A percentile compares a stretch with the other conserved stretches of the same genome.
Conservation (phyloP, 192 early-diverging fungal genomes). For the Coemansia sp. region DNA sequence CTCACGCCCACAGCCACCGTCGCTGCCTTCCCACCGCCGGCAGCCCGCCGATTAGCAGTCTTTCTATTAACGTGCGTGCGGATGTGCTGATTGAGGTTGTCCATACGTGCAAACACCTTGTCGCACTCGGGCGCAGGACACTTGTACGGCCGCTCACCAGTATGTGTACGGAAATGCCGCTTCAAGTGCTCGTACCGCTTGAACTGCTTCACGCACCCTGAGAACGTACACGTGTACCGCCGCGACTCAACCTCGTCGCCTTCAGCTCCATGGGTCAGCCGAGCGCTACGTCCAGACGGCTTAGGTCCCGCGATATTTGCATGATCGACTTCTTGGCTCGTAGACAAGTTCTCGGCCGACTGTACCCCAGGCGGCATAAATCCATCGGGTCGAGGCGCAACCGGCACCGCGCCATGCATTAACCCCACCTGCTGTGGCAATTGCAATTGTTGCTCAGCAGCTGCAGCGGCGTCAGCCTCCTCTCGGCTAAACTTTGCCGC, state of each 20-base stretch:
- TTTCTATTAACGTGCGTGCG: slow-evolving; percentile 60
- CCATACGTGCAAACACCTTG: slow-evolving; percentile 76
- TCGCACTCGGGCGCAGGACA: slow-evolving; percentile 68
- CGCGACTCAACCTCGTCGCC: slow-evolving; percentile 23
- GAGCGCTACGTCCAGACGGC: neutral
- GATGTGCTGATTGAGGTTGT: slow-evolving; percentile 69
- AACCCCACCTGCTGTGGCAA: neutral
- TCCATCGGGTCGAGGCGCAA: neutral
- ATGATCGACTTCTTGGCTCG: neutral
- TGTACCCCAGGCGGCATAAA: neutral
- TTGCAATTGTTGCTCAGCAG: neutral
- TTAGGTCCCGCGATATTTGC: neutral
- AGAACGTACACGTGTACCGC: slow-evolving; percentile 45
- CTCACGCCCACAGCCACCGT: neutral
- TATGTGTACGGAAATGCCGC: slow-evolving; percentile 75
- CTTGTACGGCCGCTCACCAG: slow-evolving; percentile 75
- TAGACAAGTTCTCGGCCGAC: neutral
- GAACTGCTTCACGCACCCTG: slow-evolving; percentile 67
- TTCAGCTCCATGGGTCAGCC: neutral
- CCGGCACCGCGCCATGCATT: neutral
- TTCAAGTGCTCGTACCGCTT: slow-evolving; percentile 77
- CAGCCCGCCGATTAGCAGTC: slow-evolving; percentile 23
- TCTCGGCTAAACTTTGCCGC: slow-evolving; percentile 24
- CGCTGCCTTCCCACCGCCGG: neutral
- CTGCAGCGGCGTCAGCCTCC: neutral